phyloP scores from a whole-genome alignment of 179 eudicot species.

The Actinidia arguta region DNA sequence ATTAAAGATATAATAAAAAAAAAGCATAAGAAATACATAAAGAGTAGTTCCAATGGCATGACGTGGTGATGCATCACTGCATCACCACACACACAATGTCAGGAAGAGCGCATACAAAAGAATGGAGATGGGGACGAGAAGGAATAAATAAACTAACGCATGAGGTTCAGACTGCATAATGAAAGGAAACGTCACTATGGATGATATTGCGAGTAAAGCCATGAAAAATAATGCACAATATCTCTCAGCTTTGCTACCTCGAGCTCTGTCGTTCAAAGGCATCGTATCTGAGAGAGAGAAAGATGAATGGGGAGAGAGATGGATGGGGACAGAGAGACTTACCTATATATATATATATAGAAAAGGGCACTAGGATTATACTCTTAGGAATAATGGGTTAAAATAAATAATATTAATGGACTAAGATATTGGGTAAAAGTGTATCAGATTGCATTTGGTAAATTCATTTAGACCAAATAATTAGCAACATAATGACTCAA shows the following conservation, averaged over 20 bases:
- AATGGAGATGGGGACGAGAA: conserved; percentile 13
- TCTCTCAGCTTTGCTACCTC: not conserved
- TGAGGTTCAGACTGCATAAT: conserved; percentile 20
- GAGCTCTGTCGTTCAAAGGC: not conserved
- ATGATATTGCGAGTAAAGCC: not conserved
- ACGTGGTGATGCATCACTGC: not conserved
- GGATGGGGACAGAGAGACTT: not conserved
- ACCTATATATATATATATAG: not conserved
- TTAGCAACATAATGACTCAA: not conserved
- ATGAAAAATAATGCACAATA: not conserved
- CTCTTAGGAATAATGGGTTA: not conserved
- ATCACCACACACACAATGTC: conserved; percentile 8
- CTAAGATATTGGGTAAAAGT: not conserved
- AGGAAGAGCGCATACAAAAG: not conserved
- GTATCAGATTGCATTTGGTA: not conserved
- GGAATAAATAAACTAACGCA: not conserved
- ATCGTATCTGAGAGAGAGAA: not conserved
- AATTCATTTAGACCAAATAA: not conserved
- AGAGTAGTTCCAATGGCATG: too few relatives aligned
- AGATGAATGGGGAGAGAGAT: too few relatives aligned
- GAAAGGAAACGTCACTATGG: conserved; percentile 11
- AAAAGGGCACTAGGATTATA: not conserved
- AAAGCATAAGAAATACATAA: too few relatives aligned
- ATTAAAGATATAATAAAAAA: too few relatives aligned
- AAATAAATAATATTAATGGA: not conserved